A percentile compares a stretch with the other conserved stretches of the same genome.
Conservation (phyloP, 2,329 filamentous ascomycete species). For the Teratosphaeria nubilosa region DNA sequence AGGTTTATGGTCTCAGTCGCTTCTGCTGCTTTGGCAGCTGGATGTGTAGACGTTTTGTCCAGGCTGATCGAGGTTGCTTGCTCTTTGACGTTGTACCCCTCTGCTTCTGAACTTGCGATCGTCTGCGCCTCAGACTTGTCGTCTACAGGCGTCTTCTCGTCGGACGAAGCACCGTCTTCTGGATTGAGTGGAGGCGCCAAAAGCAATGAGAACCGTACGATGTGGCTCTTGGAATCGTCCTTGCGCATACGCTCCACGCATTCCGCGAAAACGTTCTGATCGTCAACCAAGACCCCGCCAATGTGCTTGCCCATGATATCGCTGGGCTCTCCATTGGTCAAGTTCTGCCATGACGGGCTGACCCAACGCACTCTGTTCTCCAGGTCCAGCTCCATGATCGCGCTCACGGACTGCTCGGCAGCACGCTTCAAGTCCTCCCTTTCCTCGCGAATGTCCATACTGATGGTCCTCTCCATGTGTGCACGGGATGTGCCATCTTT, state of each 20-base stretch:
- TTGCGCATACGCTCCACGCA: slow-evolving; percentile 81
- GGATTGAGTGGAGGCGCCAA: slow-evolving; percentile 33
- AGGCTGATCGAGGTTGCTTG: neutral
- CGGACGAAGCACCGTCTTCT: slow-evolving; percentile 33
- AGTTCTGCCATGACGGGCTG: slow-evolving; percentile 88
- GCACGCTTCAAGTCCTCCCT: slow-evolving; percentile 89
- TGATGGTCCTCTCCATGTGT: slow-evolving; percentile 55
- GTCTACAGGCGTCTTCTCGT: slow-evolving; percentile 20
- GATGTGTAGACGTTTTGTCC: neutral
- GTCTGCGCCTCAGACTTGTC: slow-evolving; percentile 9
- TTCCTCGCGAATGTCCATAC: slow-evolving; percentile 85
- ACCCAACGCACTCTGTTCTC: slow-evolving; percentile 91
- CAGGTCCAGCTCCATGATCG: slow-evolving; percentile 87
- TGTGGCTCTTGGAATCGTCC: slow-evolving; percentile 86
- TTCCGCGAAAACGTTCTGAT: slow-evolving; percentile 70
- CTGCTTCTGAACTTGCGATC: slow-evolving; percentile 6
- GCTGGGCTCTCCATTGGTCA: slow-evolving; percentile 70
- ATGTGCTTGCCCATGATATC: slow-evolving; percentile 68
- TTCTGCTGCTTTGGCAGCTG: neutral
- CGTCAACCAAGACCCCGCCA: slow-evolving; percentile 68
- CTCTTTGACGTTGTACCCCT: neutral
- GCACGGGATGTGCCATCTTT: slow-evolving; percentile 12
- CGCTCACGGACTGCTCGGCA: slow-evolving; percentile 90
- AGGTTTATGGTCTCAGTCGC: slow-evolving; percentile 54
- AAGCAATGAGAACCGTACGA: slow-evolving; percentile 60